A percentile compares a stretch with the other conserved stretches of the same genome.
Evolutionary conservation across 495 filamentous ascomycete species (phyloP).

Genomic region (Ramalina peruviana): DNA sequence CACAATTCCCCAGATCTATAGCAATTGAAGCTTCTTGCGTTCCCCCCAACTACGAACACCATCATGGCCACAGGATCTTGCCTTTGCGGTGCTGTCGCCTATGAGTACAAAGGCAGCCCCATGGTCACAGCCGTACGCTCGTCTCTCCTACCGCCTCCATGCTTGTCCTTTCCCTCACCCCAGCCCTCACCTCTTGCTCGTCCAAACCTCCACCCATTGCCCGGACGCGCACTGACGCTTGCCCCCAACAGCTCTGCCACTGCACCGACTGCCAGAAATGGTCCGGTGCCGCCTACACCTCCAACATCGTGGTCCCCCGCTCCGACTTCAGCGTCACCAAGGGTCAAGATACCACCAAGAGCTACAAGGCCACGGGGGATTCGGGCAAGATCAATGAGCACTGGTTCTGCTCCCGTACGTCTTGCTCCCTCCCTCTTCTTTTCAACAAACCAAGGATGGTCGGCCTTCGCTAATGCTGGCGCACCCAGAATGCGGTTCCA

Average conservation of each 20-base stretch:
- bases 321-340: slow-evolving; percentile 27
- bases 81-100: slow-evolving; percentile 28
- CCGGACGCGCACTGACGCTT: not conserved
- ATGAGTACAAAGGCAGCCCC: slow-evolving; percentile 20
- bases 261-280: slow-evolving; percentile 38
- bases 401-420: slow-evolving; percentile 27
- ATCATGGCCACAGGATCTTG: slow-evolving; percentile 29
- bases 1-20: no score
- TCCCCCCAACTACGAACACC: not conserved
- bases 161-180: no score
- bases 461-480: not conserved
- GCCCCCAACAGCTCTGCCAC: slow-evolving; percentile 17
- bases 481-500: slow-evolving; percentile 22
- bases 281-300: slow-evolving; percentile 33
- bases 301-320: slow-evolving; percentile 34
- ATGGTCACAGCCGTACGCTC: slow-evolving; percentile 16
- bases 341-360: slow-evolving; percentile 19
- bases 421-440: no score
- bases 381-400: slow-evolving; percentile 36
- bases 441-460: no score
- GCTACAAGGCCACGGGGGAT: slow-evolving; percentile 25
- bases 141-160: no score
- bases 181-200: slow-evolving; percentile 14
- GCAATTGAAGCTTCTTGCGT: not conserved
- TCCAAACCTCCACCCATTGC: no score